These are phyloP conservation scores for Penicillium odoratum DNA, from an alignment of 495 filamentous ascomycete species.

Conservation along the genomic window DNA sequence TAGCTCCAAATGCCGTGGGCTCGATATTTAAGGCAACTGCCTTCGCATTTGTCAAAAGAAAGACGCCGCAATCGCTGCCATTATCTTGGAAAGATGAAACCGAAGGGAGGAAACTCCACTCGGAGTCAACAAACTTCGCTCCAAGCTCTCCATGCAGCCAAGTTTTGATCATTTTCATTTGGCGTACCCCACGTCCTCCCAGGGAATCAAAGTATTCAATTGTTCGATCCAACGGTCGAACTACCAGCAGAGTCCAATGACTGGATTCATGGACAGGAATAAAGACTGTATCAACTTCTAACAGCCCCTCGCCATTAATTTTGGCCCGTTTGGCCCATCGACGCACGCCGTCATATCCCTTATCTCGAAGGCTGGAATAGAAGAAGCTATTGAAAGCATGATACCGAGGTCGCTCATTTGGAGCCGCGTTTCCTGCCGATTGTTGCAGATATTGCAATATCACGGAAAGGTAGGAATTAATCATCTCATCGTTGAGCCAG, in stretches of 20 bases:
- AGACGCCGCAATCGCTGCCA: slow-evolving; percentile 78
- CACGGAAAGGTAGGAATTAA: slow-evolving; percentile 65
- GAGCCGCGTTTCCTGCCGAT: slow-evolving; percentile 41
- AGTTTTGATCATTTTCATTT: slow-evolving; percentile 41
- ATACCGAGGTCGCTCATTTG: slow-evolving; percentile 58
- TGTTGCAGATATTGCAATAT: slow-evolving; percentile 62
- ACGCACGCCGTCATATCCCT: slow-evolving; percentile 48
- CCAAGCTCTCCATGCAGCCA: slow-evolving; percentile 65
- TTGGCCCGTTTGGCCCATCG: slow-evolving; percentile 58
- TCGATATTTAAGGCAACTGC: slow-evolving; percentile 65
- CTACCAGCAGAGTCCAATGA: slow-evolving; percentile 67
- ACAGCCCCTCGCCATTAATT: slow-evolving; percentile 51
- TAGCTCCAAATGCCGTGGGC: slow-evolving; percentile 56
- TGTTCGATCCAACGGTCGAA: slow-evolving; percentile 60
- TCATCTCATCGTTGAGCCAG: slow-evolving; percentile 86
- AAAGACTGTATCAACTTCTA: slow-evolving; percentile 60
- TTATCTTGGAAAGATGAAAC: slow-evolving; percentile 63
- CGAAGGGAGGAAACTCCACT: slow-evolving; percentile 59
- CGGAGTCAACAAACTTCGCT: slow-evolving; percentile 50
- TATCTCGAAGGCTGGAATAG: slow-evolving; percentile 58
- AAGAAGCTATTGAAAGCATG: slow-evolving; percentile 74
- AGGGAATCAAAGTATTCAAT: slow-evolving; percentile 80
- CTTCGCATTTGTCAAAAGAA: slow-evolving; percentile 71
- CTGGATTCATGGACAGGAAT: slow-evolving; percentile 54
- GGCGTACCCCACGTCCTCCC: slow-evolving; percentile 33